phyloP scores from a whole-genome alignment of 768 basidiomycete genomes.

The Mrakia frigida region DNA sequence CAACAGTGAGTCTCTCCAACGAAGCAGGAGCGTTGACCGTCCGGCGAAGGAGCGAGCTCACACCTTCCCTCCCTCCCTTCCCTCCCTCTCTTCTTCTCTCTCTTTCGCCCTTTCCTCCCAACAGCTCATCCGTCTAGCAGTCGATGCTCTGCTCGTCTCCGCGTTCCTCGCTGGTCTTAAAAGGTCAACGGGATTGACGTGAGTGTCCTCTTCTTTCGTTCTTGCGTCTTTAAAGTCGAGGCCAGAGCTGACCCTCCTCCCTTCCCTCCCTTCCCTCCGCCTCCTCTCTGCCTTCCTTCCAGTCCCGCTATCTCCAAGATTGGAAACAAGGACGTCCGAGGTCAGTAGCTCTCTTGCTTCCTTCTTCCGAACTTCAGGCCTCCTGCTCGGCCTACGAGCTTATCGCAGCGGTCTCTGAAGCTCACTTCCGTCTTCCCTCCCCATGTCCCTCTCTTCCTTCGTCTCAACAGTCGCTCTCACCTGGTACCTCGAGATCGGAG shows the following conservation, averaged over 20 bases:
- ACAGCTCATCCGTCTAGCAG: slow-evolving; percentile 60
- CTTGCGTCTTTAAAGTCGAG: background rate
- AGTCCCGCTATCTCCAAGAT: slow-evolving; percentile 71
- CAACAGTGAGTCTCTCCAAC: too few relatives aligned
- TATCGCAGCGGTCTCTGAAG: too few relatives aligned
- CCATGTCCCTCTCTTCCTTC: background rate
- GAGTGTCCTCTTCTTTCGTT: slow-evolving; percentile 41
- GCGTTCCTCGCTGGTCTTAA: slow-evolving; percentile 79
- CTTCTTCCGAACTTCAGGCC: background rate
- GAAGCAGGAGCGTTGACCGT: too few relatives aligned
- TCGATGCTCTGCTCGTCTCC: slow-evolving; percentile 73
- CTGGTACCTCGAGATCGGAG: slow-evolving; percentile 30
- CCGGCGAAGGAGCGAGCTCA: background rate
- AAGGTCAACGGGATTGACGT: slow-evolving; percentile 82
- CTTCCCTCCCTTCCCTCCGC: background rate
- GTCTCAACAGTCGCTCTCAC: background rate
- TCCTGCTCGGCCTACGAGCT: background rate
- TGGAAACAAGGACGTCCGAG: slow-evolving; percentile 81
- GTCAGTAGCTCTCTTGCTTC: slow-evolving; percentile 52
- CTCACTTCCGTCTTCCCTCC: background rate
- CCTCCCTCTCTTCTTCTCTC: background rate
- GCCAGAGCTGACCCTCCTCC: background rate
- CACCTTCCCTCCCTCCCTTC: background rate
- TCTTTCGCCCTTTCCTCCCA: background rate
- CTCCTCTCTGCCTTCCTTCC: background rate